These are phyloP conservation scores for Cercospora sp. DNA, from an alignment of 2,329 filamentous ascomycete genomes.

Conservation along the genomic window DNA sequence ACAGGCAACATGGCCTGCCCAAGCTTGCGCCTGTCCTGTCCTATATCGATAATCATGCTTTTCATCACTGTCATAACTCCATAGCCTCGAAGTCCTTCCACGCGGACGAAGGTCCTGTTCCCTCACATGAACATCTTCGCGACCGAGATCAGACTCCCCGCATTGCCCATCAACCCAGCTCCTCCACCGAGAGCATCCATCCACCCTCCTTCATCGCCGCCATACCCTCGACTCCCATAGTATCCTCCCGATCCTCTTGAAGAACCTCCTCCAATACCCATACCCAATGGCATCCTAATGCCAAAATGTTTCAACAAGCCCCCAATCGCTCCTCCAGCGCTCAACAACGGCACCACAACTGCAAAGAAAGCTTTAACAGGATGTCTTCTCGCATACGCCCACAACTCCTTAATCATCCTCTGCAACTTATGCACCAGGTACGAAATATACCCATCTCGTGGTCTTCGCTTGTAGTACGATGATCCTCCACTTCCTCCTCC, in stretches of 20 bases:
- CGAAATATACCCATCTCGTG: conserved; percentile 74
- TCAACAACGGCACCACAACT: conserved; percentile 84
- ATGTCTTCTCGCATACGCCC: conserved; percentile 77
- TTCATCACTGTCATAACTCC: conserved; percentile 7
- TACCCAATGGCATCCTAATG: conserved; percentile 66
- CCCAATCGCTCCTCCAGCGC: conserved; percentile 71
- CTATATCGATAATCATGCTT: conserved; percentile 3
- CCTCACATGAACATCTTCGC: conserved; percentile 55
- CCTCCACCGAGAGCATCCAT: conserved; percentile 21
- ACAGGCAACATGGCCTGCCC: conserved; percentile 1
- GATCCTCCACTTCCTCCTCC: conserved; percentile 47
- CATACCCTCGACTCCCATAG: conserved; percentile 50
- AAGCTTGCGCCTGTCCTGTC: conserved; percentile 16
- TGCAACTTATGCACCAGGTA: conserved; percentile 73
- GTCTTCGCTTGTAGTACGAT: conserved; percentile 74
- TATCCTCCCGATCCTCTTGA: conserved; percentile 39
- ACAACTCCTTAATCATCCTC: conserved; percentile 75
- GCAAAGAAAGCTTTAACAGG: conserved; percentile 86
- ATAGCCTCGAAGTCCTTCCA: background rate
- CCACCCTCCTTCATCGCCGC: conserved; percentile 34
- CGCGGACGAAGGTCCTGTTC: background rate
- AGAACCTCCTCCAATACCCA: conserved; percentile 35
- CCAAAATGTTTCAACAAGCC: conserved; percentile 78
- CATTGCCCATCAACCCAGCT: conserved; percentile 46
- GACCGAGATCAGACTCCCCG: conserved; percentile 52